These are phyloP conservation scores for Sisymbrium irio DNA, from an alignment of 345 rosid genomes.

Conservation along the genomic window DNA sequence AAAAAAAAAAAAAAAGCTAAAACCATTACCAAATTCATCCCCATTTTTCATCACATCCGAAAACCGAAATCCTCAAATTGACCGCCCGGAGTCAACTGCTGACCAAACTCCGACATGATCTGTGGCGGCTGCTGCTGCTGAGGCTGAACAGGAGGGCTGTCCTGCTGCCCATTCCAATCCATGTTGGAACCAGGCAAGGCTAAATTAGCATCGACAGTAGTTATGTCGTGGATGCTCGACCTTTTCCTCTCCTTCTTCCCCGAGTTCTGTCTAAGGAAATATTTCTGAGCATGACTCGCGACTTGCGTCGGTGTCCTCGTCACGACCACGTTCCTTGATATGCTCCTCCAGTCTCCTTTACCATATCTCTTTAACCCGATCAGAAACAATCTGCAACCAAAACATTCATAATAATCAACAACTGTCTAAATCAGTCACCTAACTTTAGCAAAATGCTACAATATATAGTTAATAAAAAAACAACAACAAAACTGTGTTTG, in stretches of 20 bases:
- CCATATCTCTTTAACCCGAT: constrained; percentile 61
- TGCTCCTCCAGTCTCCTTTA: constrained; percentile 91
- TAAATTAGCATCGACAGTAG: constrained; percentile 41
- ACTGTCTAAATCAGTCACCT: not conserved
- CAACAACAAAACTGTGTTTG: not conserved
- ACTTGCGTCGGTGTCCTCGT: constrained; percentile 89
- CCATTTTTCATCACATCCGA: constrained; percentile 10
- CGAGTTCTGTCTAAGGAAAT: constrained; percentile 63
- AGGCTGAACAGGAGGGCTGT: constrained; percentile 26
- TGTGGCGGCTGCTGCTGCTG: constrained; percentile 19
- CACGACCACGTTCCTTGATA: constrained; percentile 75
- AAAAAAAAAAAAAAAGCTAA: not conserved
- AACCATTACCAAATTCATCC: not conserved
- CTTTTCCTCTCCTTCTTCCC: constrained; percentile 78
- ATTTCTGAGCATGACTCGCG: constrained; percentile 94
- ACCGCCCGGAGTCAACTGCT: constrained; percentile 7
- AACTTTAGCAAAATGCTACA: not conserved
- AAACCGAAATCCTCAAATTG: constrained; percentile 30
- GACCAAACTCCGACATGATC: constrained; percentile 20
- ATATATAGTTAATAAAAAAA: not conserved
- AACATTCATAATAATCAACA: not conserved
- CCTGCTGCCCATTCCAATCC: constrained; percentile 28
- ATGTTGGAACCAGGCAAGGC: constrained; percentile 28
- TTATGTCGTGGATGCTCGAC: constrained; percentile 81
- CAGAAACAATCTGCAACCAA: constrained; percentile 59